These are phyloP conservation scores for Pythium vanterpoolii DNA, from an alignment of 352 stramenopile genomes.

Conservation along the genomic window DNA sequence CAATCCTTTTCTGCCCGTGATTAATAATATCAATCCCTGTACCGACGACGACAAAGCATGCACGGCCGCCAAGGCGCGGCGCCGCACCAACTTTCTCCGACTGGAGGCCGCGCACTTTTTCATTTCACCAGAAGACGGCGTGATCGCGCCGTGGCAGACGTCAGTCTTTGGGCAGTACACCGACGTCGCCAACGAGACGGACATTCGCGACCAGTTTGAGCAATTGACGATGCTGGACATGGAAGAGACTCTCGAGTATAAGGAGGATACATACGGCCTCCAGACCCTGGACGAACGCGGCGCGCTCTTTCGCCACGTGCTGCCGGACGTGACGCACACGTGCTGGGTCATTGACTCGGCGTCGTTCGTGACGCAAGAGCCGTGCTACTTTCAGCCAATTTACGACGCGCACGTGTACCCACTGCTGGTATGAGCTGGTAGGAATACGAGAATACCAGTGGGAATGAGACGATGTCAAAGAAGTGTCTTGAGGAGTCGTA, in stretches of 20 bases:
- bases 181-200: conserved; percentile 22
- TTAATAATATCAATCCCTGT: conserved; percentile 24
- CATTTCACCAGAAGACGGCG: conserved; percentile 27
- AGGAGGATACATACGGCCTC: conserved; percentile 35
- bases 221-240: conserved; percentile 32
- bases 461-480: not conserved
- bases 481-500: not conserved
- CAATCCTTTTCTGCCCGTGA: conserved; percentile 34
- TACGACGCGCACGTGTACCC: conserved; percentile 33
- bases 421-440: not conserved
- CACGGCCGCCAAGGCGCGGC: conserved; percentile 16
- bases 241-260: conserved; percentile 35
- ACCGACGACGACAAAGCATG: not conserved
- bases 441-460: not conserved
- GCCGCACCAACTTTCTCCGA: conserved; percentile 30
- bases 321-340: conserved; percentile 25
- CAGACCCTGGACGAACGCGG: conserved; percentile 30
- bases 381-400: conserved; percentile 35
- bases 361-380: not conserved
- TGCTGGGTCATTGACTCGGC: conserved; percentile 32
- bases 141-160: conserved; percentile 38
- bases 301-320: conserved; percentile 20
- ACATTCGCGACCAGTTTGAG: conserved; percentile 30
- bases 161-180: conserved; percentile 35
- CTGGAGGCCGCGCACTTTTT: conserved; percentile 36